Evolutionary conservation across 2,329 filamentous ascomycete genomes (phyloP).

Genomic region (Fulvia fulva): DNA sequence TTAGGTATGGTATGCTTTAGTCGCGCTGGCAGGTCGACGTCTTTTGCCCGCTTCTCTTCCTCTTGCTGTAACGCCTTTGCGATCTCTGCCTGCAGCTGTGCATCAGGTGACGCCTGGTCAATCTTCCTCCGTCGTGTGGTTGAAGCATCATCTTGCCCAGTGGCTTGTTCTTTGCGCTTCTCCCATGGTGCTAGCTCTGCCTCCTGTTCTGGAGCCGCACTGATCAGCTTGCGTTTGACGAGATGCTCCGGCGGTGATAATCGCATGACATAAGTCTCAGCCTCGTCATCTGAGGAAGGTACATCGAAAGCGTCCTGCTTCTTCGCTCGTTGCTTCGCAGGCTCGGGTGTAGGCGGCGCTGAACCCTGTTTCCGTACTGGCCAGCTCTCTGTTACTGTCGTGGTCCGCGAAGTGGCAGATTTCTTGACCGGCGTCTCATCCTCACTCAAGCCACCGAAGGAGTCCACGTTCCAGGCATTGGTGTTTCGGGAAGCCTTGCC

Average conservation of each 20-base stretch:
- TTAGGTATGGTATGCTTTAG: neutral
- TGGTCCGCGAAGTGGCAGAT: neutral
- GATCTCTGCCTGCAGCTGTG: slow-evolving; percentile 2
- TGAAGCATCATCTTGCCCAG: neutral
- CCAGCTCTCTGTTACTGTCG: slow-evolving; percentile 13
- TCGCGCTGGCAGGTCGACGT: neutral
- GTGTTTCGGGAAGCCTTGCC: slow-evolving; percentile 21
- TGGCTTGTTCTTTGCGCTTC: slow-evolving; percentile 8
- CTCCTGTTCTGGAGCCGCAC: slow-evolving; percentile 5
- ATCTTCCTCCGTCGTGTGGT: neutral
- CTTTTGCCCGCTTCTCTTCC: neutral
- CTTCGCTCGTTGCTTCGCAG: slow-evolving; percentile 12
- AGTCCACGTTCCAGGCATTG: slow-evolving; percentile 16
- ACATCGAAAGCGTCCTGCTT: slow-evolving; percentile 41
- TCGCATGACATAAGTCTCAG: slow-evolving; percentile 15
- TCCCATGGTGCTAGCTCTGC: slow-evolving; percentile 29
- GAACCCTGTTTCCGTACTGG: slow-evolving; percentile 14
- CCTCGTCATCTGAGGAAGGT: slow-evolving; percentile 36
- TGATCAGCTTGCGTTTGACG: slow-evolving; percentile 15
- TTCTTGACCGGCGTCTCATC: slow-evolving; percentile 12
- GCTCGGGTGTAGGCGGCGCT: slow-evolving; percentile 5
- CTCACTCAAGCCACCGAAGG: slow-evolving; percentile 17
- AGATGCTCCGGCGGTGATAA: slow-evolving; percentile 14
- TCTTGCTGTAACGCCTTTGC: neutral
- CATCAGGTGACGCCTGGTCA: neutral